Evolutionary conservation across 768 basidiomycete genomes (phyloP).

Genomic region (Kwoniella dejecticola): DNA sequence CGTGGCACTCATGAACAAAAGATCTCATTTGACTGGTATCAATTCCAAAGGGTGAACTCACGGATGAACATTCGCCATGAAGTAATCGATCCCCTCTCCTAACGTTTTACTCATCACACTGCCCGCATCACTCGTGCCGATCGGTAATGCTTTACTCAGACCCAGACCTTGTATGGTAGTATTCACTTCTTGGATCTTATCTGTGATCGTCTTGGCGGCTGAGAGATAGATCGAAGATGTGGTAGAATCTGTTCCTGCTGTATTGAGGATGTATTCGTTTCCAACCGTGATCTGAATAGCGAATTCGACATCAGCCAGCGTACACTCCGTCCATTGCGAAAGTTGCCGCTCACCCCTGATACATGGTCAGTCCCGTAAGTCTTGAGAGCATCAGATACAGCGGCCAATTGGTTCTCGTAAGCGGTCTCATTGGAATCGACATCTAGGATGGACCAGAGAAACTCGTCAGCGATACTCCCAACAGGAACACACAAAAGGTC

Average conservation of each 20-base stretch:
- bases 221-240: conserved; percentile 41
- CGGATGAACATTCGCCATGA: conserved; percentile 83
- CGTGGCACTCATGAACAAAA: too few species aligned
- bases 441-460: conserved; percentile 36
- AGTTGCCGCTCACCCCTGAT: conserved; percentile 61
- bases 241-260: conserved; percentile 32
- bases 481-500: neutral
- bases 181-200: conserved; percentile 60
- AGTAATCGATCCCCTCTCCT: conserved; percentile 57
- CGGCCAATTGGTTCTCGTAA: conserved; percentile 71
- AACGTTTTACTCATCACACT: conserved; percentile 76
- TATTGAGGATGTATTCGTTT: conserved; percentile 84
- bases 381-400: conserved; percentile 69
- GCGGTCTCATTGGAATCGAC: conserved; percentile 67
- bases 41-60: conserved; percentile 39
- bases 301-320: too few species aligned
- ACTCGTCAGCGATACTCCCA: too few species aligned
- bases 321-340: too few species aligned
- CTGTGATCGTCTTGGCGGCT: conserved; percentile 66
- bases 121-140: conserved; percentile 85
- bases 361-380: conserved; percentile 77
- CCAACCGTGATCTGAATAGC: conserved; percentile 73
- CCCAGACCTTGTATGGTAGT: conserved; percentile 61
- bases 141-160: conserved; percentile 65
- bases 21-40: too few species aligned